Evolutionary conservation across 768 basidiomycete genomes (phyloP).

Genomic region (Arthromyces matolae): DNA sequence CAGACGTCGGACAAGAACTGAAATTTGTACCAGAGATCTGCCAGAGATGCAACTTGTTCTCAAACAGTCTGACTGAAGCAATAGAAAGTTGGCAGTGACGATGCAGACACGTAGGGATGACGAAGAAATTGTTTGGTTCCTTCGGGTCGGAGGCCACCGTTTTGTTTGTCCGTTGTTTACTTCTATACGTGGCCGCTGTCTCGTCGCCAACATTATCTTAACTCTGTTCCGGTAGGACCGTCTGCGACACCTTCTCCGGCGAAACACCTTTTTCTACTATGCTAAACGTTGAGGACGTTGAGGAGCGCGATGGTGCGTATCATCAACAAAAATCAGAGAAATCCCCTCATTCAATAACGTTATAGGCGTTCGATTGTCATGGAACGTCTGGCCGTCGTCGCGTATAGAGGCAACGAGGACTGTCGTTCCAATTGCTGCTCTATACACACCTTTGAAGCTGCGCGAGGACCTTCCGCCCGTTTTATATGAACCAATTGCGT

Average conservation of each 20-base stretch:
- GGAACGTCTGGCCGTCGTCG: conserved; percentile 99
- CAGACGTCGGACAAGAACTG: too few relatives aligned
- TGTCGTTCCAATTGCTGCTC: conserved; percentile 96
- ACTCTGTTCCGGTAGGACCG: conserved; percentile 28
- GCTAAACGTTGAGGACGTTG: conserved; percentile 93
- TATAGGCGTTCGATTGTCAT: conserved; percentile 88
- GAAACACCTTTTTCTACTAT: conserved; percentile 35
- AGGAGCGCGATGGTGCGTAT: conserved; percentile 87
- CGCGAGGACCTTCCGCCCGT: conserved; percentile 94
- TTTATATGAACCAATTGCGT: conserved; percentile 96
- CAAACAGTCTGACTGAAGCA: too few relatives aligned
- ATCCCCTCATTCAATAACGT: neutral
- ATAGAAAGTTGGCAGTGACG: neutral
- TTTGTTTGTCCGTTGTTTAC: conserved; percentile 30
- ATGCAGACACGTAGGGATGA: conserved; percentile 5
- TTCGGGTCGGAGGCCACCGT: conserved; percentile 13
- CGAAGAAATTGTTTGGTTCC: neutral
- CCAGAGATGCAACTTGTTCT: too few relatives aligned
- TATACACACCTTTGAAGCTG: conserved; percentile 93
- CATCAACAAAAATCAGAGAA: neutral
- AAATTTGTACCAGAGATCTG: too few relatives aligned
- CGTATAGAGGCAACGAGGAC: conserved; percentile 97
- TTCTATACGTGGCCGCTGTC: conserved; percentile 34
- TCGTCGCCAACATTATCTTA: conserved; percentile 16
- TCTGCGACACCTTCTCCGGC: conserved; percentile 38